phyloP scores from a whole-genome alignment of 163 green algal genomes.

The Trebouxia gelatinosa region DNA sequence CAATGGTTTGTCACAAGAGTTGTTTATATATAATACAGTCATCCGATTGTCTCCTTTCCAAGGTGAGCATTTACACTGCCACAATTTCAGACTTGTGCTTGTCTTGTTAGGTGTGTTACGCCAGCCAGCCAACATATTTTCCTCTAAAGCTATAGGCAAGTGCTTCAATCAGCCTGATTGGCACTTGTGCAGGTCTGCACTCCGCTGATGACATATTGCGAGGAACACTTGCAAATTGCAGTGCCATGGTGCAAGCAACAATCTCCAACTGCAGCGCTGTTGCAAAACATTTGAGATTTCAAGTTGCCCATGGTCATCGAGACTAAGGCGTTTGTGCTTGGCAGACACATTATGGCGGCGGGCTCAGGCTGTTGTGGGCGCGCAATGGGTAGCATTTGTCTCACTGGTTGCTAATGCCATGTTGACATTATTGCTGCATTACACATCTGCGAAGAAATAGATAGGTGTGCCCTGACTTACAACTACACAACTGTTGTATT shows the following conservation, averaged over 20 bases:
- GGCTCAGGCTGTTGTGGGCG: too few species aligned
- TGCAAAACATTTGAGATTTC: slow-evolving; percentile 11
- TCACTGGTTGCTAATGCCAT: too few species aligned
- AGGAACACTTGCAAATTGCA: slow-evolving; percentile 14
- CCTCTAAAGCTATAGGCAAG: slow-evolving; percentile 4
- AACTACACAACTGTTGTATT: too few species aligned
- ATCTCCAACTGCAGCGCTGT: background rate
- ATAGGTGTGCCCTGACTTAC: too few species aligned
- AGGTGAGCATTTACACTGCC: slow-evolving; percentile 1
- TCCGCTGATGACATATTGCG: slow-evolving; percentile 4
- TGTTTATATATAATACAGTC: slow-evolving; percentile 9
- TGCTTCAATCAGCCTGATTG: background rate
- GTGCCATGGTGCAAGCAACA: slow-evolving; percentile 7
- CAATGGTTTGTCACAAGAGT: slow-evolving; percentile 14
- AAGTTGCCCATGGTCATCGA: slow-evolving; percentile 23
- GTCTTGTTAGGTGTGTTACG: slow-evolving; percentile 1
- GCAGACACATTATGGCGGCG: too few species aligned
- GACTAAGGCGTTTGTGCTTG: background rate
- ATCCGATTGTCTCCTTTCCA: slow-evolving; percentile 13
- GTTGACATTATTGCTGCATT: too few species aligned
- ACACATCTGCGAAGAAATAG: too few species aligned
- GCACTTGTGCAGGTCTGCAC: slow-evolving; percentile 9
- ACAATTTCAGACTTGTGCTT: too few species aligned
- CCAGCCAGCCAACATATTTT: slow-evolving; percentile 4
- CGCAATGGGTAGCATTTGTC: too few species aligned